phyloP scores from a whole-genome alignment of 148 eudicot species.

The Agrostemma githago region DNA sequence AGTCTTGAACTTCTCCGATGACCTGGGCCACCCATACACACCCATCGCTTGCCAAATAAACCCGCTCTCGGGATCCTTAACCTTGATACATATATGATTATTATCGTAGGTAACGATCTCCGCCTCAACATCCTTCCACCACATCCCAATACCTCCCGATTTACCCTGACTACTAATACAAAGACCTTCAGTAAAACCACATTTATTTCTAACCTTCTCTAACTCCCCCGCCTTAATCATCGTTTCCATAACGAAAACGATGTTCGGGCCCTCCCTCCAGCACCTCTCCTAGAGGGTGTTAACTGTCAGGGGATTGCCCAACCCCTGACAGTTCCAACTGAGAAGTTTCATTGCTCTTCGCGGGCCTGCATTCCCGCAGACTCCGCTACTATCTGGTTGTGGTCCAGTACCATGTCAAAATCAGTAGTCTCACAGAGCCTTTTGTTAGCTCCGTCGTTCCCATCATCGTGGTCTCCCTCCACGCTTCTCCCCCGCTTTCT shows the following conservation, averaged over 20 bases:
- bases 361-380: neutral
- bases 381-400: constrained; percentile 6
- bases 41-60: too few relatives aligned
- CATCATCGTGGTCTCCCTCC: too few relatives aligned
- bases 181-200: neutral
- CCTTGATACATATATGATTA: too few relatives aligned
- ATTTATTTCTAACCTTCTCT: neutral
- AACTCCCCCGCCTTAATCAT: neutral
- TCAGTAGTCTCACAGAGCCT: too few relatives aligned
- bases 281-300: too few relatives aligned
- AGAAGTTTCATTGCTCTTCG: neutral
- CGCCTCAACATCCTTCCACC: neutral
- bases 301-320: neutral
- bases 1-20: too few relatives aligned
- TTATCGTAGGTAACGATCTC: neutral
- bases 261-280: too few relatives aligned
- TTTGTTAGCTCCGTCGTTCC: too few relatives aligned
- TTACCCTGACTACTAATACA: too few relatives aligned
- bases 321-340: neutral
- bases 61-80: too few relatives aligned
- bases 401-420: too few relatives aligned
- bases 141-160: neutral
- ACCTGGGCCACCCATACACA: too few relatives aligned
- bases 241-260: neutral
- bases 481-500: neutral